Evolutionary conservation across 2,329 filamentous ascomycete genomes (phyloP).

Genomic region (Colletotrichum lupini): DNA sequence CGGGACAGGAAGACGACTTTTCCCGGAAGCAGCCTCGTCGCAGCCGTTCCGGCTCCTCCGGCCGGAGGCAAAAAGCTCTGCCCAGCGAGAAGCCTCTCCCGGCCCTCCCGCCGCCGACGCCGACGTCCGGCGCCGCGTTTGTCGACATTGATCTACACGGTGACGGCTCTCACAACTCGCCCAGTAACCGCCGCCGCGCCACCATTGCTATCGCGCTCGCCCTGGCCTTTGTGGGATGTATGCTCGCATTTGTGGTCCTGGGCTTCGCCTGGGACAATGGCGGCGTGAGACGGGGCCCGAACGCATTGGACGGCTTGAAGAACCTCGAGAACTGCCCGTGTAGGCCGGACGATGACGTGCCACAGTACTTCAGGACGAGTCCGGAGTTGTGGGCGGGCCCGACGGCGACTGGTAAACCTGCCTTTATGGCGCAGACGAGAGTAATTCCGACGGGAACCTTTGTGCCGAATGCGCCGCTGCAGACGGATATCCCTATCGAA

Average conservation of each 20-base stretch:
- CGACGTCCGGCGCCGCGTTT: slow-evolving; percentile 13
- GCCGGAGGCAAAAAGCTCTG: slow-evolving; percentile 34
- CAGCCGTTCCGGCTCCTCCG: slow-evolving; percentile 27
- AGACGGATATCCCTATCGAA: slow-evolving; percentile 75
- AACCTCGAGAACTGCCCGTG: slow-evolving; percentile 42
- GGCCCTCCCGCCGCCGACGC: slow-evolving; percentile 28
- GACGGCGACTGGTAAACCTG: slow-evolving; percentile 75
- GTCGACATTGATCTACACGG: slow-evolving; percentile 13
- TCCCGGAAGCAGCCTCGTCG: slow-evolving; percentile 1
- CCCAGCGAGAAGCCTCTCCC: slow-evolving; percentile 36
- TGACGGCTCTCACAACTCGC: slow-evolving; percentile 1
- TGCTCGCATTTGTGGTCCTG: slow-evolving; percentile 50
- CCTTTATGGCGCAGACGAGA: slow-evolving; percentile 79
- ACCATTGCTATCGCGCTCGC: slow-evolving; percentile 26
- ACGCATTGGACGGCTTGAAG: slow-evolving; percentile 38
- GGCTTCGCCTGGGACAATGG: slow-evolving; percentile 43
- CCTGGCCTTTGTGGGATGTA: slow-evolving; percentile 45
- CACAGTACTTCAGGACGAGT: slow-evolving; percentile 72
- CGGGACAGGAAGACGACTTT: slow-evolving; percentile 27
- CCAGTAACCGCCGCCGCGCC: slow-evolving; percentile 17
- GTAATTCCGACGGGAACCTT: slow-evolving; percentile 73
- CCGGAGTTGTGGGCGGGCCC: slow-evolving; percentile 72
- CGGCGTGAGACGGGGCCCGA: slow-evolving; percentile 26
- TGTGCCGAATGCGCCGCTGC: slow-evolving; percentile 75
- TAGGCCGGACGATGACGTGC: slow-evolving; percentile 53